These are phyloP conservation scores for Plenodomus tracheiphilus DNA, from an alignment of 2,329 filamentous ascomycete genomes.

Conservation along the genomic window DNA sequence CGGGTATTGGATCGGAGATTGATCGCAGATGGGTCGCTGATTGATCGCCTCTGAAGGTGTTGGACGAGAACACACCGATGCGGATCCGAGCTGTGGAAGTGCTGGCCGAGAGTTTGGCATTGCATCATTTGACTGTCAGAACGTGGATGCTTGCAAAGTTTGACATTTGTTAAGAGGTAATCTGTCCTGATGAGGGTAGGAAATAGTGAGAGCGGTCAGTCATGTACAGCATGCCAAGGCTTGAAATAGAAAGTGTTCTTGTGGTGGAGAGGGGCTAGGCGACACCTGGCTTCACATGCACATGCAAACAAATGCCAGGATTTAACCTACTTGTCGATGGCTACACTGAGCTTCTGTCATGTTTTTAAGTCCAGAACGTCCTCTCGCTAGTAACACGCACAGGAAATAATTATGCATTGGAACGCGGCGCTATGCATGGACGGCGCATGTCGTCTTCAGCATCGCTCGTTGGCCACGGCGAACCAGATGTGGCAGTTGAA, in stretches of 20 bases:
- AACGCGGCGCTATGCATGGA: background rate
- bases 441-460: slow-evolving; percentile 4
- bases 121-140: background rate
- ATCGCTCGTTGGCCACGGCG: background rate
- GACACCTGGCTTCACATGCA: too few species aligned
- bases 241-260: background rate
- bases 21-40: background rate
- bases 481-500: background rate
- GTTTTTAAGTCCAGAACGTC: too few species aligned
- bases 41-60: background rate
- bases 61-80: background rate
- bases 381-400: too few species aligned
- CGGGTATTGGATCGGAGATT: background rate
- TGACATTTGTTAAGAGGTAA: background rate
- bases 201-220: background rate
- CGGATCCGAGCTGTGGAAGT: background rate
- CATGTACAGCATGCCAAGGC: background rate
- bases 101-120: background rate
- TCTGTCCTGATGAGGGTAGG: background rate
- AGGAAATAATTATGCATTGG: too few species aligned
- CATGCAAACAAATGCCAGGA: too few species aligned
- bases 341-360: too few species aligned
- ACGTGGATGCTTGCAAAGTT: background rate
- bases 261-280: too few species aligned
- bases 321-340: too few species aligned